These are phyloP conservation scores for Solanum chiquidenum DNA, from an alignment of 257 asterid genomes.

Conservation along the genomic window DNA sequence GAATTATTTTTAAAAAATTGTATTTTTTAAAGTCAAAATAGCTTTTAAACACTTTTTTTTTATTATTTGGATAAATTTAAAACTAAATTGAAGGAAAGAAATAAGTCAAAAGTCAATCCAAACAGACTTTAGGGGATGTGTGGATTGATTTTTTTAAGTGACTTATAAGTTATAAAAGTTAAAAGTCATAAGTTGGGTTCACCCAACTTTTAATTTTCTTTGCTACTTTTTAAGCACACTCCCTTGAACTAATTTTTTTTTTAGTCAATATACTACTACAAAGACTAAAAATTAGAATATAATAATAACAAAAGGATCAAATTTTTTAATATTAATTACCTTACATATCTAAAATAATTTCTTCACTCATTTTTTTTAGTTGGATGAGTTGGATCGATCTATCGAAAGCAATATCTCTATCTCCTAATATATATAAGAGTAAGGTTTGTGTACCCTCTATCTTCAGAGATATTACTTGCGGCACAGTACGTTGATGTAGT, in stretches of 20 bases:
- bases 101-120: background rate
- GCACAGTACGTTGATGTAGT: background rate
- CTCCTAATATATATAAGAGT: rapidly evolving
- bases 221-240: background rate
- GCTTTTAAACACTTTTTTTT: no score
- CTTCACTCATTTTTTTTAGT: background rate
- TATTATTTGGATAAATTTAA: no score
- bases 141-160: no score
- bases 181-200: no score
- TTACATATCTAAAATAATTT: background rate
- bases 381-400: no score
- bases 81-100: rapidly evolving
- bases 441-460: background rate
- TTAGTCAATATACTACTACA: background rate
- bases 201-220: no score
- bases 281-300: background rate
- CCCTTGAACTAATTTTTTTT: background rate
- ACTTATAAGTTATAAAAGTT: no score
- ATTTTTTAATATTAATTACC: background rate
- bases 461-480: background rate
- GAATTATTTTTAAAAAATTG: background rate
- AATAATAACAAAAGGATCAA: background rate
- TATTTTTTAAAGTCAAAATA: background rate
- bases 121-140: background rate
- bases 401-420: no score